Conservation (phyloP, 768 basidiomycete species). For the Tulasnella sp. region DNA sequence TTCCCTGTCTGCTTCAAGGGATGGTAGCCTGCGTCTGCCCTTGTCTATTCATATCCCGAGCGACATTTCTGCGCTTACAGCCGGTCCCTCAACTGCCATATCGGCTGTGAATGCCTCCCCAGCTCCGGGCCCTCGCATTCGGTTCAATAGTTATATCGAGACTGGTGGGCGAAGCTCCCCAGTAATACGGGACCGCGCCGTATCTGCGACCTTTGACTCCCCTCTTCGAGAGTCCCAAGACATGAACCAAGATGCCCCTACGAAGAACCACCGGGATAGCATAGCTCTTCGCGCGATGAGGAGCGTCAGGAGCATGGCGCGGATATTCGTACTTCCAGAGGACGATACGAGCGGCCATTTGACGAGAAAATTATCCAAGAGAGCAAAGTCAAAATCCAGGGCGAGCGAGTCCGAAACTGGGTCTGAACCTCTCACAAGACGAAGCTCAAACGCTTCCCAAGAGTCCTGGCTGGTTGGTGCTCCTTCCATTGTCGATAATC, state of each 20-base stretch:
- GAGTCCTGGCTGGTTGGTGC: conserved; percentile 17
- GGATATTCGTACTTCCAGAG: conserved; percentile 29
- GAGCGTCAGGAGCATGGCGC: conserved; percentile 57
- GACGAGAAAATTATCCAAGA: neutral
- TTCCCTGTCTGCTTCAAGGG: neutral
- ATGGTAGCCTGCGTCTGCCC: neutral
- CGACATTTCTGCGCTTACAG: neutral
- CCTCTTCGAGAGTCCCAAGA: no score
- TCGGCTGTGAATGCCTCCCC: neutral
- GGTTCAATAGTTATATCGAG: no score
- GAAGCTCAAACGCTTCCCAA: conserved; percentile 1
- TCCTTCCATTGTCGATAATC: neutral
- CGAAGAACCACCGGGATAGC: conserved; percentile 32
- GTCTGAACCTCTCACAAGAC: no score
- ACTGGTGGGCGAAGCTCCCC: neutral
- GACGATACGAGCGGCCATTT: neutral
- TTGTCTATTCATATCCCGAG: neutral
- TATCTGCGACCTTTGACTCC: no score
- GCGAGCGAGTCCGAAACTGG: no score
- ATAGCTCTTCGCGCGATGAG: conserved; percentile 71
- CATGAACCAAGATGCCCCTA: no score
- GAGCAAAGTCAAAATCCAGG: neutral
- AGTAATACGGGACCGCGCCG: neutral
- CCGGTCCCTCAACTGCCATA: neutral
- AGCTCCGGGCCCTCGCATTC: neutral